Evolutionary conservation across 202 grass and related monocot genomes (phyloP).

Genomic region (Hordeum pubiflorum): DNA sequence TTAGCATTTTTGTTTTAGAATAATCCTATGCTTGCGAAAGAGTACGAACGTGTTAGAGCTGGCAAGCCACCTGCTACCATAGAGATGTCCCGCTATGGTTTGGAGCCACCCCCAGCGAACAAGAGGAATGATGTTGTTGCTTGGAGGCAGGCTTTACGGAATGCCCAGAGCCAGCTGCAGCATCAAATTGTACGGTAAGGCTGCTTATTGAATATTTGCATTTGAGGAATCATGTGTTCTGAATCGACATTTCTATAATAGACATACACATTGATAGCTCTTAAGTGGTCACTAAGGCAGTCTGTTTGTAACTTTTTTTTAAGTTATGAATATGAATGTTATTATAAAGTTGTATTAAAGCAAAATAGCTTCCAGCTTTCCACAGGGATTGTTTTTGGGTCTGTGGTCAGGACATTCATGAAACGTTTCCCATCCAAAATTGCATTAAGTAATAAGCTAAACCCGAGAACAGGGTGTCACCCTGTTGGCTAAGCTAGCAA

Average conservation of each 20-base stretch:
- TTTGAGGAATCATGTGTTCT: slow-evolving; percentile 5
- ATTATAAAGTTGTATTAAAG: background rate
- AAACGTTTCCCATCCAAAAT: background rate
- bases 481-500: too few relatives aligned
- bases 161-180: slow-evolving; percentile 82
- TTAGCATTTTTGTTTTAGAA: slow-evolving; percentile 48
- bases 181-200: slow-evolving; percentile 83
- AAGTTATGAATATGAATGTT: slow-evolving; percentile 3
- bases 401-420: background rate
- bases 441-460: slow-evolving; percentile 1
- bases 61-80: slow-evolving; percentile 82
- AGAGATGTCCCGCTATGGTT: slow-evolving; percentile 94
- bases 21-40: slow-evolving; percentile 92
- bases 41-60: slow-evolving; percentile 91
- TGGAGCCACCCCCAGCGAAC: slow-evolving; percentile 73
- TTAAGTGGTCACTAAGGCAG: background rate
- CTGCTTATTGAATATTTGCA: background rate
- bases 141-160: slow-evolving; percentile 81
- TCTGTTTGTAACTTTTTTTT: background rate
- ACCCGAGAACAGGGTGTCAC: background rate
- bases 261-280: background rate
- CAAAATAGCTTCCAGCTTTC: background rate
- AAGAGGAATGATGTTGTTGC: slow-evolving; percentile 87
- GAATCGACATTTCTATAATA: background rate
- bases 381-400: background rate